These are phyloP conservation scores for Kwoniella sp. DNA, from an alignment of 768 basidiomycete species.

Conservation along the genomic window DNA sequence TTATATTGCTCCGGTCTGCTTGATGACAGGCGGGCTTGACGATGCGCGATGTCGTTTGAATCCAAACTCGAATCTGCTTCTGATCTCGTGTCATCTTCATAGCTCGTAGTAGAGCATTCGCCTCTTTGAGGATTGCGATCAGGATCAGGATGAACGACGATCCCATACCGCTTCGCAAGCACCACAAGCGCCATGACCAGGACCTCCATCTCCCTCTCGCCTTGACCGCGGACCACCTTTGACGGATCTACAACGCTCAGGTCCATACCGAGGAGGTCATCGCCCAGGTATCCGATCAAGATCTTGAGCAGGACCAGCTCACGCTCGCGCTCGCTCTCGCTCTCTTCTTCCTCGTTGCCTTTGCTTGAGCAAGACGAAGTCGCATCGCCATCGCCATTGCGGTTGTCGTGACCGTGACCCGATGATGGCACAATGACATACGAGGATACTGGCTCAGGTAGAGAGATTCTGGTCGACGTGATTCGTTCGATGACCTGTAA, in stretches of 20 bases:
- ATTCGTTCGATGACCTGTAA: background rate
- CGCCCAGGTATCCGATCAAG: conserved; percentile 30
- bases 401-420: too few species aligned
- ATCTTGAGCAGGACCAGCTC: conserved; percentile 27
- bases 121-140: too few species aligned
- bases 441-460: background rate
- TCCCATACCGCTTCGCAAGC: conserved; percentile 31
- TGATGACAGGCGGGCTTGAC: background rate
- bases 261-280: conserved; percentile 34
- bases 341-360: conserved; percentile 20
- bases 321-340: too few species aligned
- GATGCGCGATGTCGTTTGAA: too few species aligned
- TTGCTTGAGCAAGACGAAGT: background rate
- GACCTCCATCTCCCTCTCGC: conserved; percentile 24
- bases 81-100: too few species aligned
- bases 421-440: too few species aligned
- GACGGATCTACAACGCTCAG: conserved; percentile 27
- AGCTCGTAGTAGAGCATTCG: too few species aligned
- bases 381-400: too few species aligned
- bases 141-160: background rate
- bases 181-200: conserved; percentile 35
- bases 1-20: background rate
- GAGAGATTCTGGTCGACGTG: background rate
- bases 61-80: too few species aligned
- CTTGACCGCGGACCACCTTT: conserved; percentile 17